These are phyloP conservation scores for Vaccinium myrtillus DNA, from an alignment of 148 eudicot genomes.

Conservation along the genomic window DNA sequence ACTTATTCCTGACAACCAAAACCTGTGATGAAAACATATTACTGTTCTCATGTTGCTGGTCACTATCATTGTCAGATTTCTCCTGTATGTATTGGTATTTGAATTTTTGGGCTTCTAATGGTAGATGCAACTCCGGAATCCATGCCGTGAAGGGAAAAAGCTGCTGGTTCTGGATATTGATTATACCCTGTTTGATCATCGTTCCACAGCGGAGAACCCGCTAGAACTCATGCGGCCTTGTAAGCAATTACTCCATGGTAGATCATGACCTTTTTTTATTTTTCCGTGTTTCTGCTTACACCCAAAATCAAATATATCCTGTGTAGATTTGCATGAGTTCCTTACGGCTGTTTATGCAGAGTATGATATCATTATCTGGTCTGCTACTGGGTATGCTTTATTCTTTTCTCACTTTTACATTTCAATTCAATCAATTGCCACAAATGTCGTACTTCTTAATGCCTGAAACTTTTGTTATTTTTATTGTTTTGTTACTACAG, in stretches of 20 bases:
- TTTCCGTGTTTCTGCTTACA: slow-evolving; percentile 9
- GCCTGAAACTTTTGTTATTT: neutral
- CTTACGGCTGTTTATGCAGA: slow-evolving; percentile 93
- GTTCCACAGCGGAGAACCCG: slow-evolving; percentile 91
- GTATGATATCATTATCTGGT: slow-evolving; percentile 98
- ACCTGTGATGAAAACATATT: neutral
- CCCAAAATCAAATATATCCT: neutral
- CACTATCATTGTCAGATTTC: neutral
- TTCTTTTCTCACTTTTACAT: neutral
- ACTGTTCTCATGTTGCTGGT: neutral
- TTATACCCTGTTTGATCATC: slow-evolving; percentile 95
- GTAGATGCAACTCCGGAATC: slow-evolving; percentile 79
- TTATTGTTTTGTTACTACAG: slow-evolving; percentile 39
- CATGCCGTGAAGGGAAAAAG: slow-evolving; percentile 92
- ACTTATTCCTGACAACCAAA: neutral
- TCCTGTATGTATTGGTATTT: neutral
- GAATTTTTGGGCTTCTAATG: slow-evolving; percentile 13
- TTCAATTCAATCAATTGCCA: neutral
- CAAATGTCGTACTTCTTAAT: neutral
- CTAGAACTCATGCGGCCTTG: slow-evolving; percentile 96
- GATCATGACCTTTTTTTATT: neutral
- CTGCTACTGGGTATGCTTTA: slow-evolving; percentile 79
- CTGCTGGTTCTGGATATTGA: slow-evolving; percentile 95
- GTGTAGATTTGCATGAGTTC: slow-evolving; percentile 92
- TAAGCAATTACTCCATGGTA: slow-evolving; percentile 38